Percentiles rank a stretch among this genome's conserved stretches.
phyloP scores from a whole-genome alignment of 805 yeast species.

The Candida awuae region DNA sequence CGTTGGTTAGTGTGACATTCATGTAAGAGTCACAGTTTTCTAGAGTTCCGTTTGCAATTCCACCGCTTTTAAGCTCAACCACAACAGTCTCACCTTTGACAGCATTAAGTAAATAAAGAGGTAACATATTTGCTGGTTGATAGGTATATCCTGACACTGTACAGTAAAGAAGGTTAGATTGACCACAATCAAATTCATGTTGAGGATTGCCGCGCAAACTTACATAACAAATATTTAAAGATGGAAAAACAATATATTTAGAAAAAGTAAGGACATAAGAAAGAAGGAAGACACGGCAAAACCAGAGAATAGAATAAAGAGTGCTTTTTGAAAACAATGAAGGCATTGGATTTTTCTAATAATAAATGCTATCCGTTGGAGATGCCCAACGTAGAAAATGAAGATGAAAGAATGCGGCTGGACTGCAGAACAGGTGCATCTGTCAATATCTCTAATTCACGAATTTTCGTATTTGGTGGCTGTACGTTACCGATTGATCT shows the following conservation, averaged over 20 bases:
- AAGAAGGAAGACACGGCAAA: no score
- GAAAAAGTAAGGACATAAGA: no score
- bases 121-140: slow-evolving; percentile 48
- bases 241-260: no score
- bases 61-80: slow-evolving; percentile 89
- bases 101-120: slow-evolving; percentile 81
- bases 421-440: slow-evolving; percentile 67
- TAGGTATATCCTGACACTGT: not conserved
- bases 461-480: slow-evolving; percentile 64
- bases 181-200: no score
- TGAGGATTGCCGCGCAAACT: no score
- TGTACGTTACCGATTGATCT: slow-evolving; percentile 49
- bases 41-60: slow-evolving; percentile 74
- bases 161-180: not conserved
- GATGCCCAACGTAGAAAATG: slow-evolving; percentile 44
- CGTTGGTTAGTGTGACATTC: slow-evolving; percentile 82
- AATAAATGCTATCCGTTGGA: slow-evolving; percentile 50
- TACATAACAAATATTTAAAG: no score
- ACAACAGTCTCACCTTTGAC: slow-evolving; percentile 82
- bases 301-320: no score
- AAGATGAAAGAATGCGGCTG: slow-evolving; percentile 45
- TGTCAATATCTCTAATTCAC: slow-evolving; percentile 46
- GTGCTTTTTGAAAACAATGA: slow-evolving; percentile 36
- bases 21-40: slow-evolving; percentile 90
- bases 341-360: slow-evolving; percentile 56